Base-by-base conservation (phyloP, 768 basidiomycete species). In the Mycena belliarum region DNA sequence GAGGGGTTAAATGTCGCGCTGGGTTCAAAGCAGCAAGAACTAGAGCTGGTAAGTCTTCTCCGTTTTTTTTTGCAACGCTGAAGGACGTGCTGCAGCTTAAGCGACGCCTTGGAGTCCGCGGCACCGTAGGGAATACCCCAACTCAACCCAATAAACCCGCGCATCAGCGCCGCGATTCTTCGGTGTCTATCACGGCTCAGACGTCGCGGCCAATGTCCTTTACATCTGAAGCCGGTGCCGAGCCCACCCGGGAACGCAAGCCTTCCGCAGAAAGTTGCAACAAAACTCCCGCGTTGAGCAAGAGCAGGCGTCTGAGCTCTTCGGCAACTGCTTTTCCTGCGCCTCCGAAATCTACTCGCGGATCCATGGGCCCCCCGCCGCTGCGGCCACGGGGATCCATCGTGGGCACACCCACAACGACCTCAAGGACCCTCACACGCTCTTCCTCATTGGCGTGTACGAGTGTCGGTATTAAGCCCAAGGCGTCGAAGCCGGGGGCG, bases 21-120 rank as follows among this genome's bases (percentile, higher is more conserved):
- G 57, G 93, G 95, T 71, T 86, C 93, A 16, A 97, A 97, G 73
- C 95, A 97, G 67, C 93, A 95, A 69, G 95, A 96, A 70, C 76
- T 97, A 32, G 93, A 96, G 69, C 68, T 95, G 73, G 95, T 97
- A 57, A 53, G 83, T 78, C 20, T 57, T 43, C 59, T 29, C 33
- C 52, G 23, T 29, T 49, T 50, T 35, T 33, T 14, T 6, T 2
- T 60, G 16, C 2, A 32, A 14, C 14, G 21, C 25, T 37, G 21
- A 49, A 29, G 23, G 60, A 14, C 25, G 14, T 38, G n/a, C 12
- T 51, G 11, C 40, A 88, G 87, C 73, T 88, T 46, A 92, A 92
- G 69, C 79, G 89, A 35, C 82, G 80, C 50, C 68, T 82, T 11
- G 82, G 81, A n/a, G 77, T 83, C 16, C 78, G 80, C 42, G 81